Evolutionary conservation across 1,139 yeast species (phyloP), one percentile per base, ranked within the genome.

Genomic region (Kluyveromyces marxianus): DNA sequence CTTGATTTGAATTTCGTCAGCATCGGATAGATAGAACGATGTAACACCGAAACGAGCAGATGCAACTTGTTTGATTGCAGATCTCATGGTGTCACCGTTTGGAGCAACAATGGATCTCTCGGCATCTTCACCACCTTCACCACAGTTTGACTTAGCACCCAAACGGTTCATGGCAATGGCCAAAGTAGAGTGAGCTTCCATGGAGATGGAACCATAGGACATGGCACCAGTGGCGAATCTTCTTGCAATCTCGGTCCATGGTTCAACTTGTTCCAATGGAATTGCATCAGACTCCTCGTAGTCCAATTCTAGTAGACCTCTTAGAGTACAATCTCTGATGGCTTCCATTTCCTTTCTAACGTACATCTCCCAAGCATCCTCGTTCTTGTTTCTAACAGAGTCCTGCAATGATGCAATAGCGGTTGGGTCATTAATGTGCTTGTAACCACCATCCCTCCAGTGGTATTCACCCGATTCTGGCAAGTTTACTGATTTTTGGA

Each of bases 71-170:
- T 92, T 92, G 65, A 92, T 92, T 34, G 97, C 89, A 30, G 97
- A 90, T 68, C 98, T 81, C 96, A 92, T 92, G 25, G 97, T 88
- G 65, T 92, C 97, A 61, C 97, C 97, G 57, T 86, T 84, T 44
- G 79, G 84, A 51, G 77, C 77, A 35, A 84, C 83, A 50, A 76
- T 72, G 4, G 96, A 85, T 62, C 97, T 78, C 62, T 92, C 96
- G 41, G 95, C 79, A 65, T 92, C 97, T 69, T 92, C 98, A 74
- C 98, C 98, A 74, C 98, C 98, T 74, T 92, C 98, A 72, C 98
- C 98, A 53, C 97, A 90, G 68, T 92, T 92, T 44, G 96, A 88
- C 69, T 89, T 92, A 59, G 97, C 98, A 46, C 97, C 97, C 56
- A 92, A 75, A 68, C 97, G 76, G 72, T 92, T 92, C 98, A 92